These are phyloP conservation scores for Neodidymelliopsis sp. DNA, from an alignment of 2,329 filamentous ascomycete genomes.

Conservation along the genomic window DNA sequence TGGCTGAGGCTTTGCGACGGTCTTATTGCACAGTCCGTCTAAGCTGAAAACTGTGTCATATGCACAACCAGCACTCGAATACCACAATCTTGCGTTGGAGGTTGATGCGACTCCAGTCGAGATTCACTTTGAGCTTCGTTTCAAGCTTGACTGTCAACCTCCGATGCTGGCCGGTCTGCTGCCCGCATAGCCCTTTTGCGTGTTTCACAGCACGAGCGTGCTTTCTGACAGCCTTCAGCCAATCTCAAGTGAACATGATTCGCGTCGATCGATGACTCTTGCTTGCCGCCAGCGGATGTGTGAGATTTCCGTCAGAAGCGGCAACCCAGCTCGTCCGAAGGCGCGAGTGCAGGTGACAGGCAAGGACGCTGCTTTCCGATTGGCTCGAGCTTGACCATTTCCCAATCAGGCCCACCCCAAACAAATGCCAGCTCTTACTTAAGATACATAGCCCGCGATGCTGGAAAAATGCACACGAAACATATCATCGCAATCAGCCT, in stretches of 20 bases:
- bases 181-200: neutral
- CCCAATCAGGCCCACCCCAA: constrained; percentile 21
- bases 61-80: no score
- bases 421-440: constrained; percentile 31
- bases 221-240: constrained; percentile 17
- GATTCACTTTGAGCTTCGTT: neutral
- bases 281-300: constrained; percentile 2
- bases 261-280: constrained; percentile 22
- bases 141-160: neutral
- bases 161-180: no score
- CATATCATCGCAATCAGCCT: constrained; percentile 27
- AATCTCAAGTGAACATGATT: constrained; percentile 19
- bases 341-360: constrained; percentile 21
- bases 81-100: no score
- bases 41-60: no score
- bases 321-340: constrained; percentile 27
- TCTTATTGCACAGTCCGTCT: neutral
- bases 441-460: constrained; percentile 17
- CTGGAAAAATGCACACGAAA: constrained; percentile 17
- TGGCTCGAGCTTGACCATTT: constrained; percentile 24
- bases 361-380: constrained; percentile 41
- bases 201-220: constrained; percentile 5
- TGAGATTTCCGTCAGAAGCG: constrained; percentile 20
- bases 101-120: no score
- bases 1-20: neutral